Evolutionary conservation across 1,139 yeast genomes (phyloP).

Genomic region (Debaryomyces subglobosus): DNA sequence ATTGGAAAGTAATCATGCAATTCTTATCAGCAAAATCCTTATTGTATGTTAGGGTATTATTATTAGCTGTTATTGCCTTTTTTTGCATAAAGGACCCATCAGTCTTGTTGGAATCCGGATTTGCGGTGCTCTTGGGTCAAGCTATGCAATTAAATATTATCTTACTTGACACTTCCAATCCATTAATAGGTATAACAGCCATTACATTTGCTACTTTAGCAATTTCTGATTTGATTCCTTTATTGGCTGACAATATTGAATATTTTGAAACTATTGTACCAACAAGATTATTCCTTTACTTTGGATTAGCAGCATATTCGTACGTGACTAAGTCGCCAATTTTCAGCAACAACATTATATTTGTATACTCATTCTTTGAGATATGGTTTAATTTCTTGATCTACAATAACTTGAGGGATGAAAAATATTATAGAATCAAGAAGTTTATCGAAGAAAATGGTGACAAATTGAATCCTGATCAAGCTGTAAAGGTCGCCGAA

Average conservation of each 20-base stretch:
- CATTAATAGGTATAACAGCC: slow-evolving; percentile 55
- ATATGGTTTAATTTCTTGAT: slow-evolving; percentile 72
- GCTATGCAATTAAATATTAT: slow-evolving; percentile 58
- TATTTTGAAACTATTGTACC: slow-evolving; percentile 76
- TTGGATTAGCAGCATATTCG: slow-evolving; percentile 50
- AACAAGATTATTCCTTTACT: slow-evolving; percentile 58
- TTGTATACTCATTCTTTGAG: slow-evolving; percentile 65
- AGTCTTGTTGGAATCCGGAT: slow-evolving; percentile 42
- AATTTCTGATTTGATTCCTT: slow-evolving; percentile 58
- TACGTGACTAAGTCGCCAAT: slow-evolving; percentile 44
- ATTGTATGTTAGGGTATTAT: slow-evolving; percentile 50
- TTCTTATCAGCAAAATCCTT: slow-evolving; percentile 56
- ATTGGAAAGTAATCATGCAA: slow-evolving; percentile 43
- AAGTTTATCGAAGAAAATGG: slow-evolving; percentile 41
- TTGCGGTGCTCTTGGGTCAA: slow-evolving; percentile 57
- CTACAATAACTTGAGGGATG: slow-evolving; percentile 67
- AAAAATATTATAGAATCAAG: slow-evolving; percentile 48
- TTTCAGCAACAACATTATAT: slow-evolving; percentile 63
- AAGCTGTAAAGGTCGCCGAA: slow-evolving; percentile 31
- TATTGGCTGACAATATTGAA: slow-evolving; percentile 54
- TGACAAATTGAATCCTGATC: slow-evolving; percentile 34
- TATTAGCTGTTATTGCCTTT: slow-evolving; percentile 52
- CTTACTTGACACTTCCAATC: slow-evolving; percentile 46
- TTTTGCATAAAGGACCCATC: slow-evolving; percentile 64
- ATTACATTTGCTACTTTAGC: slow-evolving; percentile 48